A percentile compares a stretch with the other conserved stretches of the same genome.
Conservation (phyloP, 2,329 filamentous ascomycete genomes). For the Proliferodiscus dingleyae region DNA sequence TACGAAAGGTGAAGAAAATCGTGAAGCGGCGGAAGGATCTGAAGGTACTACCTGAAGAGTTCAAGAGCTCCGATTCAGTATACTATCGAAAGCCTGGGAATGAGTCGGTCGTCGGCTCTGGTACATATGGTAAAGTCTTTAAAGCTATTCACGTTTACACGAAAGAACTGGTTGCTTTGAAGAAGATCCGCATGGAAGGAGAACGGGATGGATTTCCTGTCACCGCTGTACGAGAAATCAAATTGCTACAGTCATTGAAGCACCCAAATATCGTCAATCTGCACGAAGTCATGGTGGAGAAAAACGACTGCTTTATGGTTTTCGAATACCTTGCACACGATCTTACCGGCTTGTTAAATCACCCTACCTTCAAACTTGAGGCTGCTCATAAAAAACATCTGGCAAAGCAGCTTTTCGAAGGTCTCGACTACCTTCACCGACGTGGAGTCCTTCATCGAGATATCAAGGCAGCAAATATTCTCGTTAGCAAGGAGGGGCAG, state of each 20-base stretch:
- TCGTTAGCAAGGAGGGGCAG: conserved; percentile 83
- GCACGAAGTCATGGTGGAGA: conserved; percentile 95
- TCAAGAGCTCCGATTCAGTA: conserved; percentile 77
- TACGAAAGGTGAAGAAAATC: conserved; percentile 59
- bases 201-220: conserved; percentile 89
- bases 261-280: conserved; percentile 79
- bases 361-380: conserved; percentile 84
- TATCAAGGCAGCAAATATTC: conserved; percentile 96
- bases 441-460: conserved; percentile 94
- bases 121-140: conserved; percentile 94
- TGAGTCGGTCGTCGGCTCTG: conserved; percentile 91
- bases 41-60: conserved; percentile 69
- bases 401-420: conserved; percentile 87
- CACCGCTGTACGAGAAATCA: conserved; percentile 86
- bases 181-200: conserved; percentile 90
- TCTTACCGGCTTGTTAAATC: conserved; percentile 88
- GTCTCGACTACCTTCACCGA: conserved; percentile 86
- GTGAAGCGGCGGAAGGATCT: conserved; percentile 60
- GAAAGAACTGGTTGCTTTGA: conserved; percentile 75
- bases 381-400: conserved; percentile 87
- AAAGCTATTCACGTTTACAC: conserved; percentile 93
- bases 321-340: conserved; percentile 98
- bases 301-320: conserved; percentile 99
- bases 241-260: conserved; percentile 79
- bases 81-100: conserved; percentile 97